Evolutionary conservation across 352 stramenopile species (phyloP), one percentile per base, ranked within the genome.

Genomic region (Phytophthora ramorum): DNA sequence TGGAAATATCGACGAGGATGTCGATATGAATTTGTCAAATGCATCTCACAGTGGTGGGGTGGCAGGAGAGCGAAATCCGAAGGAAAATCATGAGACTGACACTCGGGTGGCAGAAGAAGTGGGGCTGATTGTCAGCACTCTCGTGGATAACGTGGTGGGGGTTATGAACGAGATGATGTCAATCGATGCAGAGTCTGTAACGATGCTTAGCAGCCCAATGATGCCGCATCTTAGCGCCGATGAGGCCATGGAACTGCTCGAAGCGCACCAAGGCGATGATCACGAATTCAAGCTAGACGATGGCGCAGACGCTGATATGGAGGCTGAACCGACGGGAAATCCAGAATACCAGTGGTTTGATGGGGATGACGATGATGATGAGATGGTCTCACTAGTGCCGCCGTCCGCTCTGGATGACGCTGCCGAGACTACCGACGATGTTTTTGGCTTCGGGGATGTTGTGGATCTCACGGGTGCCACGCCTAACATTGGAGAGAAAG

Each of bases 281-380:
- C 44, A 67, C 32, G 57, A 68, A 7, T 22, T 75, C 9, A 50
- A 70, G 50, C 52, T 51, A 19, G 61, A 51, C 22, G 58, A 51
- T 14, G 48, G 52, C 8, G 38, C 20, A 20, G 55, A 66, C 37
- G 34, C 32, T 24, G 66, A 63, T 44, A 45, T 57, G 4, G 48
- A 73, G 40, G 20, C 19, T 10, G 55, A 64, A 30, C 44, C 37
- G 37, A 59, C n/a, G 26, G 57, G 40, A 7, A 63, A 46, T 12
- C 28, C 13, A 22, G 58, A 75, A 28, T 75, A 77, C 32, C 73
- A 81, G 35, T 81, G 73, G 73, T 81, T 81, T 69, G 70, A 75
- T 20, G 72, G 57, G 16, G 64, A 76, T 26, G 73, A 79, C 0
- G 53, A 70, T 3, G 63, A 79, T 1, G 66, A 77, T 0, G 62